phyloP scores from a whole-genome alignment of 257 asterid genomes.

The Fraxinus pennsylvanica region DNA sequence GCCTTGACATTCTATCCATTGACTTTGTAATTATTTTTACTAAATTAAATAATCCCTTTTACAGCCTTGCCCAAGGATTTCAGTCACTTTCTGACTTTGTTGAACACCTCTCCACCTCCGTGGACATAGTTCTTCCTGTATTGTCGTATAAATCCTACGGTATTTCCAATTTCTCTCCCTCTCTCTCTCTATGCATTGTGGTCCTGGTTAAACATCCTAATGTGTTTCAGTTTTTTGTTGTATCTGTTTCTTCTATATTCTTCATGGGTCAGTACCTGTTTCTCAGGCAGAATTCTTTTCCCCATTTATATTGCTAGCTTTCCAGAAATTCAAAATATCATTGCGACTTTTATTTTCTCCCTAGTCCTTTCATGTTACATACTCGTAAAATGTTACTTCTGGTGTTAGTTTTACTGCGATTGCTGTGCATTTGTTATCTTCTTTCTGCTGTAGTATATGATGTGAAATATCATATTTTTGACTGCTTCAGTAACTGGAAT shows the following conservation, averaged over 20 bases:
- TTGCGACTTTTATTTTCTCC: not conserved
- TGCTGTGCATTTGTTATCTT: not conserved
- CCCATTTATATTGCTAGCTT: not conserved
- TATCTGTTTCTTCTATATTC: not conserved
- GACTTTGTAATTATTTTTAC: not conserved
- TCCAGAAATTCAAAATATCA: not conserved
- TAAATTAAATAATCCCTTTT: conserved; percentile 19
- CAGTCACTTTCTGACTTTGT: conserved; percentile 59
- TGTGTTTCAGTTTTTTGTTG: not conserved
- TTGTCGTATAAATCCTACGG: no score
- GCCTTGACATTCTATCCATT: not conserved
- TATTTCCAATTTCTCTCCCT: no score
- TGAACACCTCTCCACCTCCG: conserved; percentile 67
- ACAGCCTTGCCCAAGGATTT: conserved; percentile 90
- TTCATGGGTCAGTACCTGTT: not conserved
- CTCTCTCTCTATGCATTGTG: conserved; percentile 53
- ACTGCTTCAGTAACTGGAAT: not conserved
- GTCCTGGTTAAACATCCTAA: not conserved
- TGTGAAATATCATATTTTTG: no score
- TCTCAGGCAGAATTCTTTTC: not conserved
- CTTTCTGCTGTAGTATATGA: not conserved
- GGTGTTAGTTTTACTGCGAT: not conserved
- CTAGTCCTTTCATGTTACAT: not conserved
- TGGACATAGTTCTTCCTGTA: conserved; percentile 86
- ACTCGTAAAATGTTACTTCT: not conserved